Evolutionary conservation across 495 filamentous ascomycete species (phyloP).

Genomic region (Neohortaea acidophila): DNA sequence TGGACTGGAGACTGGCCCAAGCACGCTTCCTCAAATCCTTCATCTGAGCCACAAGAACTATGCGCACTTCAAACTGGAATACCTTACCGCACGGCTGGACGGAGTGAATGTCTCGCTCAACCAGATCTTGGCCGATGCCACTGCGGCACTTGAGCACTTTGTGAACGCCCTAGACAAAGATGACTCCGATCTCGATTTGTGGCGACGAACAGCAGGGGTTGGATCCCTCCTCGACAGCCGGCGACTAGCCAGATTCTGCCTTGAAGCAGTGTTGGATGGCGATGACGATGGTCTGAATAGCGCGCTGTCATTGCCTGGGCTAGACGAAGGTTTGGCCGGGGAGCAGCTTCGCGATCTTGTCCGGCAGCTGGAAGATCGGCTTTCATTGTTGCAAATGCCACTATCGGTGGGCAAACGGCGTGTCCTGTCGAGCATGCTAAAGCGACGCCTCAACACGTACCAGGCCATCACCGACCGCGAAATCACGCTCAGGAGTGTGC

Average conservation of each 20-base stretch:
- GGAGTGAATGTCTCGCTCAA: constrained; percentile 5
- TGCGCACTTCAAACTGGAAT: constrained; percentile 75
- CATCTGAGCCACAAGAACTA: constrained; percentile 92
- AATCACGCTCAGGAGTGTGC: neutral
- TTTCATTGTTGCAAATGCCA: constrained; percentile 51
- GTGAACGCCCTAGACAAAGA: constrained; percentile 70
- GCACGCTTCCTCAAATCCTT: constrained; percentile 70
- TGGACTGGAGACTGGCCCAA: constrained; percentile 50
- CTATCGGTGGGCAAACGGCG: constrained; percentile 49
- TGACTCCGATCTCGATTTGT: constrained; percentile 85
- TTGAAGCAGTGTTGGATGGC: constrained; percentile 79
- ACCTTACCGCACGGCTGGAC: constrained; percentile 29
- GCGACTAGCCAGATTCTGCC: constrained; percentile 66
- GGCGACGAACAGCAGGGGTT: constrained; percentile 70
- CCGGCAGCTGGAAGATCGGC: constrained; percentile 50
- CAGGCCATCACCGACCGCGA: constrained; percentile 14
- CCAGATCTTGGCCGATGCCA: constrained; percentile 25
- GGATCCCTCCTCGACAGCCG: constrained; percentile 58
- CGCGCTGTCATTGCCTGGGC: constrained; percentile 57
- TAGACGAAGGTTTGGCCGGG: constrained; percentile 73
- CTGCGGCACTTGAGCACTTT: constrained; percentile 45
- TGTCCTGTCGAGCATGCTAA: constrained; percentile 45
- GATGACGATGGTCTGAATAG: constrained; percentile 59
- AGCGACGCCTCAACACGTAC: constrained; percentile 56
- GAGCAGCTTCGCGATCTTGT: constrained; percentile 60